Evolutionary conservation across 257 asterid genomes (phyloP), one percentile per base, ranked within the genome.

Genomic region (Paraleonurus japonicus): DNA sequence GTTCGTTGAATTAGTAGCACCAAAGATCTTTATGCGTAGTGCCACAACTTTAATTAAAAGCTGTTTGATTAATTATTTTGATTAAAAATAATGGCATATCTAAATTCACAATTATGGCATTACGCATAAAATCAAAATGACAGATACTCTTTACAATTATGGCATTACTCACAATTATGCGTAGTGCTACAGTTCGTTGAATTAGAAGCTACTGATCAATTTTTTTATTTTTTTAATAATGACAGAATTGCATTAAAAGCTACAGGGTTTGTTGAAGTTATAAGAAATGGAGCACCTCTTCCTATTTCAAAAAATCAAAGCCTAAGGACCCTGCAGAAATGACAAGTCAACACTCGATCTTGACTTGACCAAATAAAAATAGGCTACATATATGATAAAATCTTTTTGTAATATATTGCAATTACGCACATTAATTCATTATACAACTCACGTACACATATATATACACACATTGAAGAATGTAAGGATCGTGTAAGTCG

Each of bases 401-500:
- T 55, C 57, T 57, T 20, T n/a, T 23, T 41, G 16, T 53, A 20
- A 55, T 8, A 63, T 74, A 61, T n/a, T 3, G 27, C 5, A 8
- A 30, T n/a, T 65, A 51, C 57, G 35, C 70, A 66, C 30, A 51
- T 33, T 65, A 3, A 10, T n/a, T 13, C 28, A 51, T 35, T 30
- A 43, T 43, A 47, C 7, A 20, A 16, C 28, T 11, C 23, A 10
- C 55, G 5, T 33, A 12, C 20, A 7, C 37, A 35, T 35, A 16
- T 62, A 48, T 37, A 63, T 15, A 50, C 10, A 55, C 61, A 30
- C 73, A 65, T n/a, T 17, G n/a, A 61, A 81, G 65, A 72, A 72
- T 80, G 77, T 87, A 78, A 11, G 99, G 99, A 80, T 95, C 99
- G 13, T 67, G 82, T 30, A 95, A 83, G 51, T 68, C 88, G 50